Percentiles rank a stretch among this genome's conserved stretches.
Conservation (phyloP, 78 protist genomes). For the Dictyostelium brefeldianum region DNA sequence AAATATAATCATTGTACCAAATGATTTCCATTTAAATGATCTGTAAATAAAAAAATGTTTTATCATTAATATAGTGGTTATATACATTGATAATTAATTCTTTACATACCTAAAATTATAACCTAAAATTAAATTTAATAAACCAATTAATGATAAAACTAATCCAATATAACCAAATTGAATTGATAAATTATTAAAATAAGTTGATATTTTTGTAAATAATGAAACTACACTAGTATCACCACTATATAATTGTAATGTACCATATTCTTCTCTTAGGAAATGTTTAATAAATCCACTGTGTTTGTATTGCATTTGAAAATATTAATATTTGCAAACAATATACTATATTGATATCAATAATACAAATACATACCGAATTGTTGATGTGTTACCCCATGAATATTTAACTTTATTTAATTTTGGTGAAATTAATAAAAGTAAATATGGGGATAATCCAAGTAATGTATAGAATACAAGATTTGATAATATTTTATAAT, state of each 20-base stretch:
- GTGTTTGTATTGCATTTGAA: neutral
- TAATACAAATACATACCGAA: constrained; percentile 83
- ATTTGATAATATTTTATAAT: neutral
- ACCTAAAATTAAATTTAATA: constrained; percentile 36
- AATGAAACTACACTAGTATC: constrained; percentile 40
- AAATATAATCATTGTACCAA: constrained; percentile 57
- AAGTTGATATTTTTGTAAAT: constrained; percentile 3
- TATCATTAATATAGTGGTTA: neutral
- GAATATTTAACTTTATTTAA: constrained; percentile 35
- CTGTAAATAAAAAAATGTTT: neutral
- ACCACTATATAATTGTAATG: constrained; percentile 81
- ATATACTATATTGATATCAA: too few species aligned
- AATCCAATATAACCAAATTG: constrained; percentile 29
- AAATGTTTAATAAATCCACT: constrained; percentile 89
- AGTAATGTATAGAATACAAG: neutral
- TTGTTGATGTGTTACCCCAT: constrained; percentile 70
- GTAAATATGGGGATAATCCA: constrained; percentile 87
- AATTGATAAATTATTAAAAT: constrained; percentile 16
- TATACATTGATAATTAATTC: too few species aligned
- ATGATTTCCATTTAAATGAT: constrained; percentile 60
- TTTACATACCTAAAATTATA: constrained; percentile 36
- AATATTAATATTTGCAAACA: neutral
- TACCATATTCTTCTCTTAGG: constrained; percentile 90
- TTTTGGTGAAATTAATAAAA: constrained; percentile 59
- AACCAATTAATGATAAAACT: constrained; percentile 47